These are phyloP conservation scores for Cordyceps javanica DNA, from an alignment of 2,329 filamentous ascomycete genomes.

Conservation along the genomic window DNA sequence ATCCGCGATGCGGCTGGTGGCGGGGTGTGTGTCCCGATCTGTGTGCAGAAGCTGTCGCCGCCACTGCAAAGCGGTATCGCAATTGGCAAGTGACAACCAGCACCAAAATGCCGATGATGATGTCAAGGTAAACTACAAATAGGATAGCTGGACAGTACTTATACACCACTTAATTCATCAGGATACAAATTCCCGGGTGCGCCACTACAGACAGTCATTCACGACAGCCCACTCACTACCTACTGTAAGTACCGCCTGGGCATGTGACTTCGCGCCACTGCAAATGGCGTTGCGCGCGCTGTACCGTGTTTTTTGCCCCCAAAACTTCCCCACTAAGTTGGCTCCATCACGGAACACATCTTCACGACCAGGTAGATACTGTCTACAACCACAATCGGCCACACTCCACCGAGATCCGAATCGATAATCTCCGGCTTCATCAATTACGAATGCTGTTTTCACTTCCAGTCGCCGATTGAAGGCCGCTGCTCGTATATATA, in stretches of 20 bases:
- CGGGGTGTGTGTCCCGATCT: not conserved
- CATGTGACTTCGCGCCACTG: conserved; percentile 29
- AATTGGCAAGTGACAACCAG: too few species aligned
- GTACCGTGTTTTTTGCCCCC: conserved; percentile 16
- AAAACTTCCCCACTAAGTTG: conserved; percentile 15
- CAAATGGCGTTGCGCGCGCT: conserved; percentile 17
- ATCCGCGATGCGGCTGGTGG: not conserved
- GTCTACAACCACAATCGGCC: not conserved
- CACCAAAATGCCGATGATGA: not conserved
- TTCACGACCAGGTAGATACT: not conserved
- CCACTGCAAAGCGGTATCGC: not conserved
- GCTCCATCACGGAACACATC: conserved; percentile 1
- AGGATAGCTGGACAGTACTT: too few species aligned
- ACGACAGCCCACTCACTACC: too few species aligned
- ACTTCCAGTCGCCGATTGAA: not conserved
- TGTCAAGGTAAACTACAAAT: too few species aligned
- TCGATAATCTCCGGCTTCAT: not conserved
- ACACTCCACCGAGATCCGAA: not conserved
- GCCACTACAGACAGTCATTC: too few species aligned
- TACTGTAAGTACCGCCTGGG: too few species aligned
- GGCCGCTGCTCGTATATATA: not conserved
- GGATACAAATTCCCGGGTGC: too few species aligned
- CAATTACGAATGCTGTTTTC: not conserved
- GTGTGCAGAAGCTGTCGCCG: not conserved
- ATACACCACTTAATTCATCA: too few species aligned